phyloP scores from a whole-genome alignment of 2,329 filamentous ascomycete species.

The Trichoderma koningii region DNA sequence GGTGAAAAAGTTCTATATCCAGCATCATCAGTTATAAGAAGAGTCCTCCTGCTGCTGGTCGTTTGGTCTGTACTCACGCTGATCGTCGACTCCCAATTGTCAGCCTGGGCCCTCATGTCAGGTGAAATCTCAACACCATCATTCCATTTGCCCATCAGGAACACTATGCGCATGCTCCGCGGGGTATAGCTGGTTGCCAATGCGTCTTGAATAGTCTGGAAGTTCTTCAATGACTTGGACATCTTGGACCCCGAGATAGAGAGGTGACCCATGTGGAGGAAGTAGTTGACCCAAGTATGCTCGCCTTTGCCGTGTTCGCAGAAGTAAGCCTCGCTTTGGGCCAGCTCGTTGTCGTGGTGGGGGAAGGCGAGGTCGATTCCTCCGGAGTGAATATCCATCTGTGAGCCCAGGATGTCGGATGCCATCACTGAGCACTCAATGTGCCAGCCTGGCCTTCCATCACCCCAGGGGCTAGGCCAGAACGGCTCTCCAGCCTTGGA shows the following conservation, averaged over 20 bases:
- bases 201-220: conserved; percentile 87
- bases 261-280: conserved; percentile 91
- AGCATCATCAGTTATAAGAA: conserved; percentile 32
- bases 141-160: conserved; percentile 85
- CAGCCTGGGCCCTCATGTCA: conserved; percentile 73
- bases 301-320: conserved; percentile 52
- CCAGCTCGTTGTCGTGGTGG: conserved; percentile 90
- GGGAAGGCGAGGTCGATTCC: conserved; percentile 90
- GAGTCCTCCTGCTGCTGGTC: too few relatives aligned
- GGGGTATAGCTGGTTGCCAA: conserved; percentile 71
- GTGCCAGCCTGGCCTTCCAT: conserved; percentile 90
- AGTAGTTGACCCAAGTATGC: conserved; percentile 91
- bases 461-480: conserved; percentile 87
- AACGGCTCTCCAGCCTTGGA: conserved; percentile 89
- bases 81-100: conserved; percentile 77
- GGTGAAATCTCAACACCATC: conserved; percentile 89
- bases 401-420: conserved; percentile 77
- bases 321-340: conserved; percentile 88
- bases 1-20: conserved; percentile 57
- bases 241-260: conserved; percentile 87
- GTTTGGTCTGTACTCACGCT: conserved; percentile 50
- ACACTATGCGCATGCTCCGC: conserved; percentile 78
- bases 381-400: conserved; percentile 91
- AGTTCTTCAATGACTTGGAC: conserved; percentile 95
- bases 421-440: conserved; percentile 98